A percentile compares a stretch with the other conserved stretches of the same genome.
These are phyloP conservation scores for Claviceps arundinis DNA, from an alignment of 2,329 filamentous ascomycete genomes.

Conservation along the genomic window DNA sequence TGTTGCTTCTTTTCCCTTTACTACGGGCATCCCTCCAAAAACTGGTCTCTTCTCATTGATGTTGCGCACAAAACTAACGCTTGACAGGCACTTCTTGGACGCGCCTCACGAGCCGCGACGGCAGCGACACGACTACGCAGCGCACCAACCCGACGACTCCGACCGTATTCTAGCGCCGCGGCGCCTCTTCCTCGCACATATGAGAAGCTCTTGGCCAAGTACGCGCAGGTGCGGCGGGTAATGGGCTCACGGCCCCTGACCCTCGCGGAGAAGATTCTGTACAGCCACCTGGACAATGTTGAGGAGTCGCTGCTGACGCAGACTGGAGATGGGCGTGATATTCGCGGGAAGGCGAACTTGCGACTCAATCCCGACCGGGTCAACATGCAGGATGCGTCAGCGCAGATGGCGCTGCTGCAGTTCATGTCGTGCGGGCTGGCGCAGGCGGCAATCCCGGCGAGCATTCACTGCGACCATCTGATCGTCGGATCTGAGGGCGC, in stretches of 20 bases:
- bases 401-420: conserved; percentile 95
- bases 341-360: conserved; percentile 81
- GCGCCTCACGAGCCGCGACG: conserved; percentile 10
- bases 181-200: conserved; percentile 54
- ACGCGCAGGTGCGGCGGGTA: conserved; percentile 61
- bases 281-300: conserved; percentile 81
- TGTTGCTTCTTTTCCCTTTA: too few relatives aligned
- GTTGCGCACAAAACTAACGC: too few relatives aligned
- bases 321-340: conserved; percentile 70
- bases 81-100: conserved; percentile 23
- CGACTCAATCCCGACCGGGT: conserved; percentile 96
- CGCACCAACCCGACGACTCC: conserved; percentile 10
- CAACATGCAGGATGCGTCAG: conserved; percentile 97
- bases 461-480: conserved; percentile 98
- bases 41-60: too few relatives aligned
- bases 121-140: conserved; percentile 3
- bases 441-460: conserved; percentile 83
- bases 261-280: conserved; percentile 94
- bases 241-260: conserved; percentile 60
- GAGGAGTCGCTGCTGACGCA: conserved; percentile 76
- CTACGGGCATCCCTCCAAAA: not conserved
- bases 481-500: conserved; percentile 92
- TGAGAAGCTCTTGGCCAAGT: conserved; percentile 63
- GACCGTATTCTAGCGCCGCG: conserved; percentile 25
- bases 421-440: conserved; percentile 96